Evolutionary conservation across 1,139 yeast species (phyloP), one percentile per base, ranked within the genome.

Genomic region (Blastobotrys ciferrii): DNA sequence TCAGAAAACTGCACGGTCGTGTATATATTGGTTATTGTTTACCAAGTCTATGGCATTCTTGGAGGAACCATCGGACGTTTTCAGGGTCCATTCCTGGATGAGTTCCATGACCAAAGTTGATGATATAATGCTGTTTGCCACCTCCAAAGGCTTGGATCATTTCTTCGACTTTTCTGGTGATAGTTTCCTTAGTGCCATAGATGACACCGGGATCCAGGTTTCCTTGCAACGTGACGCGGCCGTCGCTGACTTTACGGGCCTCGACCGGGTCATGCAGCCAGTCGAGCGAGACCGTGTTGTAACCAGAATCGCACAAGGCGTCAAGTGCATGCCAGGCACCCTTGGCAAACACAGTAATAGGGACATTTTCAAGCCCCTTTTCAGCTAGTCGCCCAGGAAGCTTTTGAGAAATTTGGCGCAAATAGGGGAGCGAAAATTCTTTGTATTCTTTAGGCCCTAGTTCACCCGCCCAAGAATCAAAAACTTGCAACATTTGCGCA

Each of bases 381-480:
- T 87, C 92, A 51, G 68, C 63, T 61, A 92, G 75, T 62, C 95
- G 80, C 11, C 61, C 55, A 19, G 95, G 95, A 42, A 92, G 77
- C 58, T 77, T 78, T 13, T 73, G 70, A 25, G 88, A 78, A 54
- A 92, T 91, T 65, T 87, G 87, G 57, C 76, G 78, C 61, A 92
- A 73, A 64, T 88, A 92, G 2, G 98, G 98, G 62, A 92, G 77
- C 3, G 95, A 84, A 67, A 89, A 94, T 64, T 86, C 91, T 55
- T 77, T 76, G 67, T 92, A 92, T 63, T 92, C 98, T 48, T 73
- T 73, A 13, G 97, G 95, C 1, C 96, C 94, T 53, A 92, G 76
- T 69, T 92, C 98, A 49, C 98, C 96, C 45, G 96, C 98, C 96
- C 97, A 91, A 19, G 96, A 87, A 64, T 92, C 98, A 64, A 92